Base-by-base conservation (phyloP, 2,329 filamentous ascomycete genomes). In the Lasiodiplodia sp. region DNA sequence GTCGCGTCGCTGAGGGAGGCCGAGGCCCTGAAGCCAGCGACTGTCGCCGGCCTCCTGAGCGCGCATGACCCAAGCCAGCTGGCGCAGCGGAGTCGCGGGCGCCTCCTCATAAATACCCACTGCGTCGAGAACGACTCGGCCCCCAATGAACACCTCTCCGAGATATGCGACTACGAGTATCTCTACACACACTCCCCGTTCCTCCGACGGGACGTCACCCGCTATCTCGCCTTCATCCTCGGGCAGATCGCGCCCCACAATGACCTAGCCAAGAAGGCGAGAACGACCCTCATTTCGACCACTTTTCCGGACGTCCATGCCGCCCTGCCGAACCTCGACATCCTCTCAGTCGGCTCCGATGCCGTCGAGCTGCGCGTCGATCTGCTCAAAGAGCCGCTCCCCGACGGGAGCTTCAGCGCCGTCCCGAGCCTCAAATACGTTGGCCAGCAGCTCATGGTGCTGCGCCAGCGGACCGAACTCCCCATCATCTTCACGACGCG, bases 401-500 rank as follows among this genome's bases (percentile, higher is more conserved):
- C 82, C 18, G 86, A 92, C 73, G 90, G 88, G 8, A 83, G 83
- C 2, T 88, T 87, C 73, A 88, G 87, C 37, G 80, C 86, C 47
- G 85, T 96, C 23, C 92, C 93, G 3, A 95, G 92, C 76, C 79
- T 96, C 72, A 91, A 90, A 76, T 96, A 96, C 78, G 92, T 96
- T 11, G 93, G 92, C 34, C 90, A 95, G 78, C 93, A 96, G 79
- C 86, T 97, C 68, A 94, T 95, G 92, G 82, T 93, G 2, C 80
- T 97, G 70, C 88, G 93, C 28, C 92, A 96, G 79, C 88, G 92
- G 71, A 96, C 92, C 0, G 93, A 96, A 75, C 83, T 97, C 52
- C 93, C 93, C n/a, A 93, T 97, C 76, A 94, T 96, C 68, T 95
- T 95, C 77, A 96, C 93, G 0, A 94, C 91, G 0, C 86, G 93